Base-by-base conservation (phyloP, 371 early-diverging fungal genomes). In the Mucor indicus region DNA sequence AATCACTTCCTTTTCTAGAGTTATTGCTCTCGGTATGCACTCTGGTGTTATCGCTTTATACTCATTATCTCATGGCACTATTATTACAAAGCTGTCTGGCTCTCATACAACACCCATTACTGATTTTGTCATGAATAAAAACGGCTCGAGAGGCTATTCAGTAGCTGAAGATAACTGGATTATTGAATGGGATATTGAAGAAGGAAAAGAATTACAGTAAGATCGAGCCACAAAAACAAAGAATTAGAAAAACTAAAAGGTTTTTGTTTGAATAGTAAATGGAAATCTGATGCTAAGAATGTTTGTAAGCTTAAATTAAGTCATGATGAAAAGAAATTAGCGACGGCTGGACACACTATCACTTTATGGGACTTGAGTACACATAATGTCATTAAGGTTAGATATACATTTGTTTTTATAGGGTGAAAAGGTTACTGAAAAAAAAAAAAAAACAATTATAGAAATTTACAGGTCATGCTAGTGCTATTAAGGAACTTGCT, bases 401-500 rank as follows among this genome's bases (percentile, higher is more conserved):
- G 44, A n/a, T n/a, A n/a, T n/a, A n/a, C n/a, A n/a, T n/a, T n/a
- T n/a, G n/a, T n/a, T n/a, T n/a, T n/a, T n/a, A n/a, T n/a, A n/a
- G n/a, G n/a, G n/a, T n/a, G n/a, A n/a, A n/a, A n/a, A n/a, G n/a
- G n/a, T n/a, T n/a, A n/a, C n/a, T n/a, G n/a, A n/a, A n/a, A n/a
- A n/a, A n/a, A n/a, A n/a, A n/a, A n/a, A n/a, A n/a, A n/a, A n/a
- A n/a, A n/a, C 2, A 21, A 17, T 1, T 29, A 12, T 57, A 79
- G 77, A 80, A 71, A 59, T 87, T 78, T 51, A 81, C 84, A 46
- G 91, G 88, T 19, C 91, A 91, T 53, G 90, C 89, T 7, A 81
- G 84, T 31, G 61, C 64, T 15, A 74, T 89, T 30, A 79, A 71
- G 13, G 68, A 75, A 37, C 56, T 85, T 23, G 53, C 67, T 8